Conservation (phyloP, 768 basidiomycete genomes). For the Tricholoma matsutake region DNA sequence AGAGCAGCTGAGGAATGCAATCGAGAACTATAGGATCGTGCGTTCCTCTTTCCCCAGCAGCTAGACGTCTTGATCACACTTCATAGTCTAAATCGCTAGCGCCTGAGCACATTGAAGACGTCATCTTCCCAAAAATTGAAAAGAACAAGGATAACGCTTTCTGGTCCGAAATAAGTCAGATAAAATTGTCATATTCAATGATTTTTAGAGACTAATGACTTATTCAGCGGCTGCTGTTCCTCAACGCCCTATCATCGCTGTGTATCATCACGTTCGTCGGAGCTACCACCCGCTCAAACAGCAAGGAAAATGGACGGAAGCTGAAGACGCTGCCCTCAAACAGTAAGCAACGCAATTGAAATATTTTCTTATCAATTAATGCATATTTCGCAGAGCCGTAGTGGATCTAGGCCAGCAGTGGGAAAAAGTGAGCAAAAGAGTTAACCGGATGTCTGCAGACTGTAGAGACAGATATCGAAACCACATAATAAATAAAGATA, state of each 20-base stretch:
- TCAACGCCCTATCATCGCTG: slow-evolving; percentile 75
- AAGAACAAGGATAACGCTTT: slow-evolving; percentile 63
- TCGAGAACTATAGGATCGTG: slow-evolving; percentile 61
- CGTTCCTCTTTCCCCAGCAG: slow-evolving; percentile 20
- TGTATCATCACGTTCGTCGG: slow-evolving; percentile 79
- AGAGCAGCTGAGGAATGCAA: slow-evolving; percentile 58
- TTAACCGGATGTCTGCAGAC: slow-evolving; percentile 75
- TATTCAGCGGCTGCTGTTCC: slow-evolving; percentile 63
- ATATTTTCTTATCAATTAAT: background rate
- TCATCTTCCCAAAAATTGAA: slow-evolving; percentile 68
- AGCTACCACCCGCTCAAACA: slow-evolving; percentile 64
- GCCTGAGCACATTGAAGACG: slow-evolving; percentile 52
- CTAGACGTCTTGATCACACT: background rate
- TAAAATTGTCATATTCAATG: background rate
- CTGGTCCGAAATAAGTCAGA: slow-evolving; percentile 79
- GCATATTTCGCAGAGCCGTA: slow-evolving; percentile 54
- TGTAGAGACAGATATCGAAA: slow-evolving; percentile 87
- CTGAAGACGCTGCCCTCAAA: slow-evolving; percentile 63
- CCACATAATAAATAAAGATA: slow-evolving; percentile 66
- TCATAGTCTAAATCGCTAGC: slow-evolving; percentile 48
- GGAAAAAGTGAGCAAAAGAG: slow-evolving; percentile 70
- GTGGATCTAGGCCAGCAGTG: slow-evolving; percentile 69
- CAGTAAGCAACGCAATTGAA: slow-evolving; percentile 41
- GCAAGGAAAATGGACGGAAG: slow-evolving; percentile 66
- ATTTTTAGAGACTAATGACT: slow-evolving; percentile 7